phyloP scores from a whole-genome alignment of 1,284 basidiomycete species.

The Athelia sp. region DNA sequence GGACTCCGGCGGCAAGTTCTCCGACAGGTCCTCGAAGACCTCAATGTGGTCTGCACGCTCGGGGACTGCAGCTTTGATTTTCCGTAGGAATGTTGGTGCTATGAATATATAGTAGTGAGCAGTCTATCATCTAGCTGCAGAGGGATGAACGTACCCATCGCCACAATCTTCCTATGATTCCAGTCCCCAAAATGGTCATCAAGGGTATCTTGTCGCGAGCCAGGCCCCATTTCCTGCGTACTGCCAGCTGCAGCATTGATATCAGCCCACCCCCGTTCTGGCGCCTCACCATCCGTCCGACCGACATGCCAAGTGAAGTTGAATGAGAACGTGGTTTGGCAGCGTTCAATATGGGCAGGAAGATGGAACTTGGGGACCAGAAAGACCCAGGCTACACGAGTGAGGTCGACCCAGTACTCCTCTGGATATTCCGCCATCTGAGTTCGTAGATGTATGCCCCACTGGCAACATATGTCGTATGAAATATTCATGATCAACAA shows the following conservation, averaged over 20 bases:
- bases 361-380: slow-evolving; percentile 3
- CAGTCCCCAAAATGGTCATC: slow-evolving; percentile 9
- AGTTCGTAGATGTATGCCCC: slow-evolving; percentile 17
- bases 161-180: slow-evolving; percentile 8
- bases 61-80: not conserved
- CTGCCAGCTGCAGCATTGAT: slow-evolving; percentile 6
- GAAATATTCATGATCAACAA: slow-evolving; percentile 15
- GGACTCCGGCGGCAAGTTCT: slow-evolving; percentile 1
- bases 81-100: slow-evolving; percentile 3
- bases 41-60: slow-evolving; percentile 7
- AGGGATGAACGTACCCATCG: slow-evolving; percentile 6
- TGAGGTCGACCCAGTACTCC: slow-evolving; percentile 7
- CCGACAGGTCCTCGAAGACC: slow-evolving; percentile 2
- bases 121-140: slow-evolving; percentile 5
- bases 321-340: slow-evolving; percentile 8
- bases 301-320: slow-evolving; percentile 5
- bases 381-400: too few species aligned
- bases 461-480: slow-evolving; percentile 30
- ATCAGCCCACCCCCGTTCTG: slow-evolving; percentile 10
- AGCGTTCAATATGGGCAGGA: slow-evolving; percentile 6
- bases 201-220: slow-evolving; percentile 10
- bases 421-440: not conserved
- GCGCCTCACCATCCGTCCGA: slow-evolving; percentile 11
- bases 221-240: slow-evolving; percentile 11
- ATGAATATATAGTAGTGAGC: slow-evolving; percentile 11